Base-by-base conservation (phyloP, 768 basidiomycete species). In the Porpolomopsis calyptriformis region DNA sequence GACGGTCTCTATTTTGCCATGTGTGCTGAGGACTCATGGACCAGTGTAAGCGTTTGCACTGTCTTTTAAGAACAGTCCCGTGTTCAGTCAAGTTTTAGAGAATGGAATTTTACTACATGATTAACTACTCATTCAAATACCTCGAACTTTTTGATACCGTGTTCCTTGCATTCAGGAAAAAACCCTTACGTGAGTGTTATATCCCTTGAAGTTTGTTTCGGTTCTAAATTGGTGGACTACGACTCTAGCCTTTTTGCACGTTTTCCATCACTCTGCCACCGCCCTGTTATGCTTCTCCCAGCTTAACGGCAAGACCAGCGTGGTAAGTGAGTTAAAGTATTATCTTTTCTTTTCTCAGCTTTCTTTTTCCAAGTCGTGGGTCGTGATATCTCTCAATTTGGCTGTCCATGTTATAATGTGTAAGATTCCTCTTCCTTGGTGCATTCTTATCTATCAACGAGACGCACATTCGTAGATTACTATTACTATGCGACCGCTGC, bases 51-150 rank as follows among this genome's bases (percentile, higher is more conserved):
- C 76, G 12, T 38, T 44, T 33, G 33, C 35, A 41, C 20, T 42
- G 37, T 43, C 36, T 45, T 20, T 18, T 23, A 37, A 49, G 39
- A 40, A 53, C 27, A 40, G 40, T 42, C 25, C 50, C 45, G 14
- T 31, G 24, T 23, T 43, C 37, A 52, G 27, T 44, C 26, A 23
- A 27, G 11, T 20, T 20, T 7, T 57, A 96, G 92, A 78, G 76
- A 61, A 72, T 97, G 63, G 86, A 97, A 68, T 84, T 92, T 59
- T 97, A 88, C 71, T 98, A 99, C 71, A 91, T 98, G 74, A 73
- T 97, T 72, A 99, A 99, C 72, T 99, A 98, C 70, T 92, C 83
- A 67, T 89, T 96, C 78, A 97, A 97, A 64, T 98, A 97, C 64
- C 69, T 96, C 52, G 96, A 99, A 67, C 78, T 98, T 49, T 63